Evolutionary conservation across 2,329 filamentous ascomycete species (phyloP), one percentile per base, ranked within the genome.

Genomic region (Trichophyton benhamiae): DNA sequence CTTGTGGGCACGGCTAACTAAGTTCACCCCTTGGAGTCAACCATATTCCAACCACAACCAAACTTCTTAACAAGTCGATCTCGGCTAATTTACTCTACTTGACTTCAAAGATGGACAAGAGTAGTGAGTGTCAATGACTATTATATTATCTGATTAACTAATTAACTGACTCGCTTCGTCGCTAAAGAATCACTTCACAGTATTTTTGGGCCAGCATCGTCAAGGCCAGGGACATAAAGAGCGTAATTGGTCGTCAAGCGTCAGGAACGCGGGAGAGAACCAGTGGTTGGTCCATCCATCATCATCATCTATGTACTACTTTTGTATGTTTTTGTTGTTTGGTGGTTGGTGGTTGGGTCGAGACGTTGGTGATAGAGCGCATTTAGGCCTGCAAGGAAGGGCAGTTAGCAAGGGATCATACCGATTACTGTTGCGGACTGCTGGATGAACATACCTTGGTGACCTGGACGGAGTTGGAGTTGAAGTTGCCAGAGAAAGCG

Each of bases 401-500:
- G 3, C 38, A 42, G 38, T 42, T 42, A 42, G 38, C 15, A 13
- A 13, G 13, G 1, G 38, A 42, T 38, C 15, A n/a, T 42, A 30
- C 27, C 27, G 27, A 3, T 42, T 13, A 42, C 15, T 42, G 38
- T n/a, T 13, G 13, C 27, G 27, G 27, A 38, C 7, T 38, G 33
- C 33, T 38, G 1, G 33, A 38, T 38, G 11, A 4, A 38, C 33
- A 13, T 33, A 61, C 62, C 41, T 61, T 52, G 17, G 46, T 57
- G 15, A 63, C 46, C 11, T 61, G 57, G 13, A 61, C 52, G 33
- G 48, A 44, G 48, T 72, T 68, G 0, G 70, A 72, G 13, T 38
- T 36, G 61, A 69, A 72, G 17, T 66, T 61, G 8, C 70, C 68
- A n/a, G 60, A 52, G 20, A 42, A 52, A 15, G 65, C 65, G 22